A percentile compares a stretch with the other conserved stretches of the same genome.
phyloP scores from a whole-genome alignment of 1,139 yeast genomes.

The Kodamaea alishanica region DNA sequence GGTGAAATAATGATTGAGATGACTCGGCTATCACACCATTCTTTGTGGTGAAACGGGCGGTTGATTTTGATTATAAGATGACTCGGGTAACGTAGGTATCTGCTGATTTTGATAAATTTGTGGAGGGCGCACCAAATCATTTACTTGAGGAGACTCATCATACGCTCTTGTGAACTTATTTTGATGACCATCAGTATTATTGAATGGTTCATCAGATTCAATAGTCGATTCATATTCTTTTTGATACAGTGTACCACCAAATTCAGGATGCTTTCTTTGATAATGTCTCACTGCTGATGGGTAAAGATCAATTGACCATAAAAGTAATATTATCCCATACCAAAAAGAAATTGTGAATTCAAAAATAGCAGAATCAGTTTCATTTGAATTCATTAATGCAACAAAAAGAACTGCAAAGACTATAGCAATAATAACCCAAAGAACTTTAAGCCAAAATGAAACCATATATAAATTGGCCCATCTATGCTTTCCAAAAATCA shows the following conservation, averaged over 20 bases:
- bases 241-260: neutral
- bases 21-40: too few relatives aligned
- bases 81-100: too few relatives aligned
- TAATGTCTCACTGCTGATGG: constrained; percentile 48
- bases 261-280: constrained; percentile 16
- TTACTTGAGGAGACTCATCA: too few relatives aligned
- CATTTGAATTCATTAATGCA: constrained; percentile 35
- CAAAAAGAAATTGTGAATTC: constrained; percentile 86
- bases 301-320: constrained; percentile 67
- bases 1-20: too few relatives aligned
- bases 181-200: too few relatives aligned
- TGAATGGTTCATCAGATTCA: neutral
- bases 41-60: too few relatives aligned
- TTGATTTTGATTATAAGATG: too few relatives aligned
- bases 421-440: constrained; percentile 70
- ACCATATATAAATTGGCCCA: constrained; percentile 45
- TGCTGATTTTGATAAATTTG: too few relatives aligned
- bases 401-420: constrained; percentile 71
- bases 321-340: constrained; percentile 67
- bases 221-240: constrained; percentile 1
- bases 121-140: too few relatives aligned
- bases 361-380: constrained; percentile 53
- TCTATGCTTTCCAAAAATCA: constrained; percentile 36
- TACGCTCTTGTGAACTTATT: too few relatives aligned
- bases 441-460: constrained; percentile 50